Evolutionary conservation across 257 asterid species (phyloP).

Genomic region (Capsicum pubescens): DNA sequence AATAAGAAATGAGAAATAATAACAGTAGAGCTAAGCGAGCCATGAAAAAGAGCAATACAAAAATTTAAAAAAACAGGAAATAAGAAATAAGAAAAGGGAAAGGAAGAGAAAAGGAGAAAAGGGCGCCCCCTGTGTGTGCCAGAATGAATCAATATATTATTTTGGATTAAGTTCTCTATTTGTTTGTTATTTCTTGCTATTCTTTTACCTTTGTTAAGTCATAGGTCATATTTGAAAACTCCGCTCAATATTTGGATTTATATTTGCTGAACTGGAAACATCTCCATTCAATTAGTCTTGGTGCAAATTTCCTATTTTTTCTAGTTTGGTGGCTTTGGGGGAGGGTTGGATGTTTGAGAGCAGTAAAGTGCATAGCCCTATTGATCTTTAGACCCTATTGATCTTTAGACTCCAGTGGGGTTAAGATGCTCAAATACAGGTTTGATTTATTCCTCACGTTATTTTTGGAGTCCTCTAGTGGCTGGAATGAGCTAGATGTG

Average conservation of each 20-base stretch:
- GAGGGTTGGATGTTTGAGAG: not conserved
- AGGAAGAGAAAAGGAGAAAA: no score
- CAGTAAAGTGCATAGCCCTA: not conserved
- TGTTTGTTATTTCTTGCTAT: not conserved
- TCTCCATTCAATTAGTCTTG: not conserved
- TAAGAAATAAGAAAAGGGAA: no score
- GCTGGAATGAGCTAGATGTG: not conserved
- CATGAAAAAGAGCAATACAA: no score
- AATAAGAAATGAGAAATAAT: no score
- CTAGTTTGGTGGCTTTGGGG: not conserved
- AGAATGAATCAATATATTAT: not conserved
- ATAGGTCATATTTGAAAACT: not conserved
- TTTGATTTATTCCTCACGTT: not conserved
- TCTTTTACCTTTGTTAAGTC: not conserved
- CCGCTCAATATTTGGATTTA: not conserved
- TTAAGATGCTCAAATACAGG: not conserved
- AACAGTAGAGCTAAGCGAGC: no score
- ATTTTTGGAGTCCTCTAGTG: conserved; percentile 14
- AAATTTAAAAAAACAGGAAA: no score
- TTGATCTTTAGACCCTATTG: not conserved
- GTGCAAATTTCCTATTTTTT: not conserved
- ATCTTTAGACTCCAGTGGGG: not conserved
- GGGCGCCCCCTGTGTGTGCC: not conserved
- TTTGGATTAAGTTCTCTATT: not conserved
- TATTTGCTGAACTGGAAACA: not conserved